Percentiles rank a stretch among this genome's conserved stretches.
Conservation (phyloP, 2,329 filamentous ascomycete species). For the Venturia aucupariae region DNA sequence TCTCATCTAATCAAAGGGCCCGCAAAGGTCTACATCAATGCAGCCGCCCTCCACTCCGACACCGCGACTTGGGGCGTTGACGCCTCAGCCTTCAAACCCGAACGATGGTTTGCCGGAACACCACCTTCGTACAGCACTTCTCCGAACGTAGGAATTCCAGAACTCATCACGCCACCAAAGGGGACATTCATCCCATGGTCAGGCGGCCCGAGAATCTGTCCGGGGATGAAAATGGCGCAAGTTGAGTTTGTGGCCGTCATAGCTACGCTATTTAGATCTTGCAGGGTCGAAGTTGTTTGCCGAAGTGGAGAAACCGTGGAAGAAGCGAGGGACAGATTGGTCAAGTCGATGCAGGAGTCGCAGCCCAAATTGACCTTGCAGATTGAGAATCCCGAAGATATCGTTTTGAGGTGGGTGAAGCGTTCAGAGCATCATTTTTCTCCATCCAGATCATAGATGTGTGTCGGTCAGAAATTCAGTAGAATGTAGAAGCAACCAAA, state of each 20-base stretch:
- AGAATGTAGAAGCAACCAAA: too few relatives aligned
- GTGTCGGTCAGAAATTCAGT: too few relatives aligned
- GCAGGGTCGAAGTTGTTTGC: background rate
- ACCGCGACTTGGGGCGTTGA: conserved; percentile 8
- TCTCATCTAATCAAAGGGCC: background rate
- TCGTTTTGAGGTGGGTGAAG: conserved; percentile 5
- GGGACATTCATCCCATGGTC: conserved; percentile 12
- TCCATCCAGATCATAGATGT: background rate
- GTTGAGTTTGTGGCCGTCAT: conserved; percentile 12
- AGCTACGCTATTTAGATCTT: background rate
- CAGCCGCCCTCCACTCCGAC: background rate
- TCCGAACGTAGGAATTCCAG: background rate
- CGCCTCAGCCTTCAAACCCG: conserved; percentile 2
- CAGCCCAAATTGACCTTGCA: background rate
- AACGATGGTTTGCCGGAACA: conserved; percentile 1
- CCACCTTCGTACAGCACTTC: background rate
- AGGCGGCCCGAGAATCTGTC: conserved; percentile 10
- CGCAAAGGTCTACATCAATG: conserved; percentile 4
- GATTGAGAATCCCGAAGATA: conserved; percentile 1
- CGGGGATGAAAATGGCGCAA: conserved; percentile 14
- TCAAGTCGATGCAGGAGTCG: background rate
- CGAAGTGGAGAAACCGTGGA: background rate
- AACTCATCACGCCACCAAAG: conserved; percentile 2
- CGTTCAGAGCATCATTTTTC: background rate
- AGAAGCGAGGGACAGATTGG: background rate